Conservation (phyloP, 192 early-diverging fungal genomes). For the Gigaspora rosea region DNA sequence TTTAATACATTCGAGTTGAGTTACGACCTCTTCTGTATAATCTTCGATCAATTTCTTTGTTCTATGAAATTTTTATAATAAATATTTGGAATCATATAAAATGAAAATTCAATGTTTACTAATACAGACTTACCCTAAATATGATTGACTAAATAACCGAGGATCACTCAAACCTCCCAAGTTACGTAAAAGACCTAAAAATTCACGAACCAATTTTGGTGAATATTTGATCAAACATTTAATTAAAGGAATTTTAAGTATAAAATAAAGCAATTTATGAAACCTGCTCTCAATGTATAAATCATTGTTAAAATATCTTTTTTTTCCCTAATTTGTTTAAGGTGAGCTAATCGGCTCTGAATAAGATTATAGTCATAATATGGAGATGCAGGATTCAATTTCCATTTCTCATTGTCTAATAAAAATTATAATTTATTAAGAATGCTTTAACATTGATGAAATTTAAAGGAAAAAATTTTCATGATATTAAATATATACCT, state of each 20-base stretch:
- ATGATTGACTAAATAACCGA: slow-evolving; percentile 58
- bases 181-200: slow-evolving; percentile 67
- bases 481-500: slow-evolving; percentile 12
- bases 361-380: slow-evolving; percentile 72
- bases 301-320: slow-evolving; percentile 61
- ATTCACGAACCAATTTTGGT: background rate
- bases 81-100: too few species aligned
- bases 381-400: slow-evolving; percentile 50
- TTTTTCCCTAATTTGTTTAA: slow-evolving; percentile 47
- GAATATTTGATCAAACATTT: background rate
- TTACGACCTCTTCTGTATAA: slow-evolving; percentile 70
- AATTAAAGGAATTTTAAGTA: background rate
- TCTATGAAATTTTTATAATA: slow-evolving; percentile 30
- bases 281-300: slow-evolving; percentile 63
- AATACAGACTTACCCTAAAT: slow-evolving; percentile 50
- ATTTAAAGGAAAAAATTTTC: background rate
- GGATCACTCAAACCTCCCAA: slow-evolving; percentile 71
- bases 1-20: slow-evolving; percentile 58
- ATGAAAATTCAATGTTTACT: background rate
- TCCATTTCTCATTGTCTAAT: slow-evolving; percentile 60
- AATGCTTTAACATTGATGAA: background rate
- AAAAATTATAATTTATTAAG: background rate
- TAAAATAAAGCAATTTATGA: background rate
- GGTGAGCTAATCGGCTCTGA: slow-evolving; percentile 48
- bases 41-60: slow-evolving; percentile 78